Evolutionary conservation across 768 basidiomycete species (phyloP).

Genomic region (Xerocomellus intermedius): DNA sequence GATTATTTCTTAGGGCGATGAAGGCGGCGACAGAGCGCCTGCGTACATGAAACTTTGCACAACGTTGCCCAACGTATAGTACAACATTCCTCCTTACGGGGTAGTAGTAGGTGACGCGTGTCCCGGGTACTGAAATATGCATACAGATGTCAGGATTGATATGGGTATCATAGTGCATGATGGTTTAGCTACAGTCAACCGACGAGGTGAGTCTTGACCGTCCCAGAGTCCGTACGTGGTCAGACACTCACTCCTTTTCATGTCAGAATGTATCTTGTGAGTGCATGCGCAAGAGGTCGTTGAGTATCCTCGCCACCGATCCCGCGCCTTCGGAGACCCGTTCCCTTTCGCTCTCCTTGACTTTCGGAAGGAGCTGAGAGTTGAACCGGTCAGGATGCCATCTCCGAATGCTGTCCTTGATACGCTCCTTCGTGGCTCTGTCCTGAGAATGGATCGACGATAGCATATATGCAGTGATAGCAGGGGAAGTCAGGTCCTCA

Average conservation of each 20-base stretch:
- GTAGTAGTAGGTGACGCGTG: conserved; percentile 3
- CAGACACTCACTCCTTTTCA: conserved; percentile 28
- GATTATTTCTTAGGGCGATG: conserved; percentile 3
- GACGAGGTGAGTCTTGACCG: conserved; percentile 11
- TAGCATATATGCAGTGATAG: conserved; percentile 61
- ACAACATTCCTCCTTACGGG: conserved; percentile 17
- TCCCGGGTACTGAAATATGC: conserved; percentile 25
- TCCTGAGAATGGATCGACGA: conserved; percentile 53
- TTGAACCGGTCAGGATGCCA: conserved; percentile 89
- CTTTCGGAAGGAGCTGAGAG: conserved; percentile 61
- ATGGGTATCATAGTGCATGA: conserved; percentile 31
- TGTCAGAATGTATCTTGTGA: conserved; percentile 37
- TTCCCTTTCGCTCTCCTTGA: conserved; percentile 61
- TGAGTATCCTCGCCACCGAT: conserved; percentile 65
- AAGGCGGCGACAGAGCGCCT: not conserved
- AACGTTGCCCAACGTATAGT: conserved; percentile 8
- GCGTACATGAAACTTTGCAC: not conserved
- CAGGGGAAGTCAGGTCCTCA: conserved; percentile 58
- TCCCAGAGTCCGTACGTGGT: not conserved
- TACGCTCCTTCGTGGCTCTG: conserved; percentile 61
- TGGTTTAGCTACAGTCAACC: conserved; percentile 14
- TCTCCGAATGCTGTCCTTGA: conserved; percentile 69
- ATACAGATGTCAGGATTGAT: conserved; percentile 32
- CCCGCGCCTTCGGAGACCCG: conserved; percentile 73
- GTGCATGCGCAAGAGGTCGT: conserved; percentile 62